Conservation (phyloP, 164 flowering plant species). For the Paratinospora sagittata region DNA sequence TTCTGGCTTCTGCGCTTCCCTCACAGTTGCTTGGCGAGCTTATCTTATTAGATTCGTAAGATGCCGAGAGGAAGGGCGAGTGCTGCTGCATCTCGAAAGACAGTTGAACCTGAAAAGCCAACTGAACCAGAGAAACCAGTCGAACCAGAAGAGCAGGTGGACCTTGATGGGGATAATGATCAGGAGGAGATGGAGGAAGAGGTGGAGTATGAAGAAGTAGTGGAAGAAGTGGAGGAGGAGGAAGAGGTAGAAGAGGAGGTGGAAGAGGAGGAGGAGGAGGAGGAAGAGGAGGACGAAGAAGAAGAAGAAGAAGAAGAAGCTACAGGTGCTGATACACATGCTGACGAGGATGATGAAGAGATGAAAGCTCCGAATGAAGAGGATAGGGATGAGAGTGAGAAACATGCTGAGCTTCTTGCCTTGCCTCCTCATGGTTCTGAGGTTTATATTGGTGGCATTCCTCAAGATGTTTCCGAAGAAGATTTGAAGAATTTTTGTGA, state of each 20-base stretch:
- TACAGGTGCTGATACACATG: slow-evolving; percentile 15
- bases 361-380: slow-evolving; percentile 26
- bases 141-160: slow-evolving; percentile 54
- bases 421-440: slow-evolving; percentile 96
- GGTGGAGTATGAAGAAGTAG: slow-evolving; percentile 67
- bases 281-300: slow-evolving; percentile 38
- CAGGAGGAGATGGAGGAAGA: slow-evolving; percentile 66
- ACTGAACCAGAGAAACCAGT: slow-evolving; percentile 34
- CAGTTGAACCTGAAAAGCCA: slow-evolving; percentile 39
- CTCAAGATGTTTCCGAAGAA: slow-evolving; percentile 58
- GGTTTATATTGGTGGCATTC: slow-evolving; percentile 76
- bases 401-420: slow-evolving; percentile 77
- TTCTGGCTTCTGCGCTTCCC: slow-evolving; percentile 68
- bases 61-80: slow-evolving; percentile 60
- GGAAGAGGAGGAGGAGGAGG: slow-evolving; percentile 41
- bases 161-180: slow-evolving; percentile 52
- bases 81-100: slow-evolving; percentile 34
- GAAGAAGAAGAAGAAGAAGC: slow-evolving; percentile 24
- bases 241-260: slow-evolving; percentile 48
- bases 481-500: slow-evolving; percentile 60
- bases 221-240: slow-evolving; percentile 58
- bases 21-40: slow-evolving; percentile 67
- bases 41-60: slow-evolving; percentile 42
- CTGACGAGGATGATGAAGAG: slow-evolving; percentile 30
- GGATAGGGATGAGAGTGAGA: slow-evolving; percentile 46